A percentile compares a stretch with the other conserved stretches of the same genome.
These are phyloP conservation scores for Flaveria bidentis DNA, from an alignment of 129 eudicot species.

Conservation along the genomic window DNA sequence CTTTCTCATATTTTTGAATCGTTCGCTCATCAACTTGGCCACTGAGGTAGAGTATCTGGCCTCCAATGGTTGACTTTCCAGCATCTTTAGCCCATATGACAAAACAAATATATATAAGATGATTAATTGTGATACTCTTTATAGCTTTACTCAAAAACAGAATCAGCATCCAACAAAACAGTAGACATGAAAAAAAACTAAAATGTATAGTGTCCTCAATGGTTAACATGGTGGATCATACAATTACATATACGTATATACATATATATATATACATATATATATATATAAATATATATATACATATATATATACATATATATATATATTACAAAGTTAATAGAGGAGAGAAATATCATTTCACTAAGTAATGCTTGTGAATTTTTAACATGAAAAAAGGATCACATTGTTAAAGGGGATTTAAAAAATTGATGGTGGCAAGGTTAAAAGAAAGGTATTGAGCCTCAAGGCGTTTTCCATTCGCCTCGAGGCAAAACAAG, in stretches of 20 bases:
- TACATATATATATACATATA: neutral
- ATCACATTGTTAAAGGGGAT: neutral
- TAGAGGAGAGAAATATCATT: neutral
- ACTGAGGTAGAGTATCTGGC: conserved; percentile 89
- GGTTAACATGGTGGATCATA: neutral
- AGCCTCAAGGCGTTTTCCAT: too few species aligned
- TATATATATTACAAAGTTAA: neutral
- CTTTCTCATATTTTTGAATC: conserved; percentile 92
- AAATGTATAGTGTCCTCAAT: conserved; percentile 28
- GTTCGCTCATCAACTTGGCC: conserved; percentile 98
- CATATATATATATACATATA: neutral
- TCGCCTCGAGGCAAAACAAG: too few species aligned
- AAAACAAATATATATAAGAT: conserved; percentile 1
- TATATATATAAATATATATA: neutral
- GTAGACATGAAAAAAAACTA: conserved; percentile 27
- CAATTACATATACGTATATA: neutral
- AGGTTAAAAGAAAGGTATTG: too few species aligned
- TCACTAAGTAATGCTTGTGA: neutral
- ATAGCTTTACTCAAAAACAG: conserved; percentile 1
- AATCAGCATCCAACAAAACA: neutral
- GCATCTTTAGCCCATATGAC: conserved; percentile 62
- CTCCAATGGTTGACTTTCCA: conserved; percentile 93
- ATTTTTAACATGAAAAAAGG: neutral
- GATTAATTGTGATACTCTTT: neutral
- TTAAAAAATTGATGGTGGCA: neutral